Evolutionary conservation across 179 eudicot genomes (phyloP).

Genomic region (Silene noctiflora): DNA sequence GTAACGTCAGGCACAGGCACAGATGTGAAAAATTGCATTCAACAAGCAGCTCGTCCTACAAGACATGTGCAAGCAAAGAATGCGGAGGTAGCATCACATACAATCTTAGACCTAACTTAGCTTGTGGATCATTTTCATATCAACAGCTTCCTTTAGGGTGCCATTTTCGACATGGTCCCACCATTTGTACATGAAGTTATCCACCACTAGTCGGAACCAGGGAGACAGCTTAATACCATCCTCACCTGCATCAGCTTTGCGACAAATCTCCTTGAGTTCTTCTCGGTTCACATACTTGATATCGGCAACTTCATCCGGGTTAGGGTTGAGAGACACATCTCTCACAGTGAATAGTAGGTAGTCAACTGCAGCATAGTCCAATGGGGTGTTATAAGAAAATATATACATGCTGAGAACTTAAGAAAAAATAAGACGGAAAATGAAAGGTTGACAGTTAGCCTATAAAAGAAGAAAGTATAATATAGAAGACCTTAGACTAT

Average conservation of each 20-base stretch:
- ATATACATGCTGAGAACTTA: background rate
- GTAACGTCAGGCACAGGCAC: too few species aligned
- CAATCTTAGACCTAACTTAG: constrained; percentile 21
- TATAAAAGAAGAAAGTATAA: too few species aligned
- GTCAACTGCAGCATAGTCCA: constrained; percentile 31
- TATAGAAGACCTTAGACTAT: too few species aligned
- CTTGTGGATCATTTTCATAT: constrained; percentile 46
- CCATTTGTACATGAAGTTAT: constrained; percentile 47
- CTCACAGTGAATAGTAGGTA: constrained; percentile 40
- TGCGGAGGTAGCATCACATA: background rate
- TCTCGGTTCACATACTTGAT: constrained; percentile 36
- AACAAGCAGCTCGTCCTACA: too few species aligned
- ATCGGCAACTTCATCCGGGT: constrained; percentile 46
- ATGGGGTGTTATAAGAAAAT: background rate
- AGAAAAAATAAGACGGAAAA: background rate
- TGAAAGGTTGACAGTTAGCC: background rate
- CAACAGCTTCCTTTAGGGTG: constrained; percentile 33
- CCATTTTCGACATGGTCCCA: constrained; percentile 49
- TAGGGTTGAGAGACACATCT: constrained; percentile 39
- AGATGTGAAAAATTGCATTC: too few species aligned
- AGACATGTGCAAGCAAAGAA: background rate
- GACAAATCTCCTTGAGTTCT: constrained; percentile 43
- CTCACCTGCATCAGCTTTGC: constrained; percentile 47
- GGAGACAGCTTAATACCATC: constrained; percentile 48
- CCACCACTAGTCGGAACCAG: constrained; percentile 44